Evolutionary conservation across 1,139 yeast genomes (phyloP), one percentile per base, ranked within the genome.

Genomic region (Lizanozyma gosingica): DNA sequence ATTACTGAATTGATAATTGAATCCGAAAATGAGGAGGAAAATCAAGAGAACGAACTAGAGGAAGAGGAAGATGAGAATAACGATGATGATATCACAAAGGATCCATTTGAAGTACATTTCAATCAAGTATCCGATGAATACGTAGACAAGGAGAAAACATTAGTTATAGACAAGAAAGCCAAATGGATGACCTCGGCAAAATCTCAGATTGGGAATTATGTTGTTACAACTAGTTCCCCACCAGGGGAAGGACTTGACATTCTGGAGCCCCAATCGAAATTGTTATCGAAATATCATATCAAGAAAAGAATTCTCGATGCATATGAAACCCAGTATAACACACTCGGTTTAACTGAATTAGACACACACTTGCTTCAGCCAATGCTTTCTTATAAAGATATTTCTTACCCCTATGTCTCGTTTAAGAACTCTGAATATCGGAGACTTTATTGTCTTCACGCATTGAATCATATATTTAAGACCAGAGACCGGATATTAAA

Each of bases 401-500:
- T 90, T 4, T 63, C 78, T 15, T 77, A 71, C 49, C 86, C 94
- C 35, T 77, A 77, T 49, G 53, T 50, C 37, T 40, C 50, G 15
- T 60, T 53, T 50, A 57, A 60, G 34, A 69, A 75, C 36, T 49
- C 56, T 1, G 71, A 72, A 36, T 76, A 88, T 51, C 78, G 81
- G 50, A 76, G 76, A 43, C 60, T 86, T 18, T 86, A 85, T 55
- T 60, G 73, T 0, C 54, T 85, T 45, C 98, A 92, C 62, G 73
- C 78, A 3, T 59, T 88, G 43, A 92, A 92, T 53, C 98, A 92
- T 57, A 65, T 92, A 27, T 78, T 71, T 62, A 88, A 88, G 60
- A 86, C 97, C 0, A 73, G 97, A 55, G 96, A 88, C 57, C 66
- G 81, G 22, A 75, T 90, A 17, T 54, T 90, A 48, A 84, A 83